phyloP scores from a whole-genome alignment of 1,284 basidiomycete species.

The Cystobasidiaceae sp. region DNA sequence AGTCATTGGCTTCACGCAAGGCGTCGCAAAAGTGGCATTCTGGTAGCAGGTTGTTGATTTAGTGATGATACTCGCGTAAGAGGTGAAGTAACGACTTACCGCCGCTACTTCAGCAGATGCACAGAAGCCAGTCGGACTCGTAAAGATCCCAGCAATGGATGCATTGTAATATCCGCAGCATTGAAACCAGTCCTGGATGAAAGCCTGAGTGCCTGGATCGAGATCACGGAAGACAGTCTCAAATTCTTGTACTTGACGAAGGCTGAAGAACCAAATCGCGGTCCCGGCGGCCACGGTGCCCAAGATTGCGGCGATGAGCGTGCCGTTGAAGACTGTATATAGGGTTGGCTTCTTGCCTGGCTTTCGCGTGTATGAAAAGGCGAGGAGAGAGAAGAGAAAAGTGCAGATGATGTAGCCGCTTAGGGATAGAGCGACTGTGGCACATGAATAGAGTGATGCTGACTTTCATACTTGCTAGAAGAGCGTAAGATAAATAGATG shows the following conservation, averaged over 20 bases:
- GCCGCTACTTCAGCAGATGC: constrained; percentile 52
- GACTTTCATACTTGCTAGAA: not conserved
- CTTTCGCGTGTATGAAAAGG: constrained; percentile 63
- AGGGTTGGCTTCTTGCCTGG: constrained; percentile 53
- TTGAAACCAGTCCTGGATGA: constrained; percentile 67
- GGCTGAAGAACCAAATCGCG: constrained; percentile 54
- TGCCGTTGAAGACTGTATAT: constrained; percentile 67
- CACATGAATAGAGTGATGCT: not conserved
- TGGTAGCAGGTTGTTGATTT: not conserved
- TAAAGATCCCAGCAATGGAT: constrained; percentile 51
- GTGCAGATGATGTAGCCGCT: constrained; percentile 64
- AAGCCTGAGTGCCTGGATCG: constrained; percentile 52
- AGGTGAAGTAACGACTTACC: constrained; percentile 38
- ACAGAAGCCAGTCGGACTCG: constrained; percentile 61
- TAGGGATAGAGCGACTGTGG: constrained; percentile 51
- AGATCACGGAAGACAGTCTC: constrained; percentile 55
- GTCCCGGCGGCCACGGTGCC: constrained; percentile 38
- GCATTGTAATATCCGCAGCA: constrained; percentile 69
- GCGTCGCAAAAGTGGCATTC: not conserved
- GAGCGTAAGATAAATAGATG: not conserved
- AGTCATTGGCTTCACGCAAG: constrained; percentile 1
- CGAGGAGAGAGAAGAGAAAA: constrained; percentile 62
- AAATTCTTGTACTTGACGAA: constrained; percentile 64
- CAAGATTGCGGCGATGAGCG: constrained; percentile 54
- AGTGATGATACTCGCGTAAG: not conserved